Evolutionary conservation across 2,329 filamentous ascomycete species (phyloP).

Genomic region (Penicillium freii): DNA sequence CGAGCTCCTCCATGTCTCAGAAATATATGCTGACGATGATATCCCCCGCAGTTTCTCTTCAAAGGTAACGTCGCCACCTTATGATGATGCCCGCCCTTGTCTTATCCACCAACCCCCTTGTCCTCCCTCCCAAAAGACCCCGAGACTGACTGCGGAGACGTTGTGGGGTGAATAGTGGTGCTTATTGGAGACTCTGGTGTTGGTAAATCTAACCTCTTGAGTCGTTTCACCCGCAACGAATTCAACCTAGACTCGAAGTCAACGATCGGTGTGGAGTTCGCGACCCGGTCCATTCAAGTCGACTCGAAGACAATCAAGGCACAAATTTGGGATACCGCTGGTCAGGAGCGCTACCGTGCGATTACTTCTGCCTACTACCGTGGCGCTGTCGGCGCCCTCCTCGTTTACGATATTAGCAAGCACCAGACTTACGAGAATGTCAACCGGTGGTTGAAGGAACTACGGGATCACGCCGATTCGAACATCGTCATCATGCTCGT

Average conservation of each 20-base stretch:
- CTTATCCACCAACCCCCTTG: constrained; percentile 16
- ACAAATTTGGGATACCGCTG: constrained; percentile 99
- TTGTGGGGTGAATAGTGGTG: constrained; percentile 64
- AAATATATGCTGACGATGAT: constrained; percentile 32
- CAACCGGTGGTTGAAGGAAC: constrained; percentile 97
- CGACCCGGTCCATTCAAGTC: constrained; percentile 96
- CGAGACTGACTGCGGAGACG: constrained; percentile 19
- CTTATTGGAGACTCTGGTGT: constrained; percentile 99
- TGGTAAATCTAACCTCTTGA: constrained; percentile 99
- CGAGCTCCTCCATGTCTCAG: constrained; percentile 3
- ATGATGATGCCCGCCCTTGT: constrained; percentile 21
- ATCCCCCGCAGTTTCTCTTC: constrained; percentile 79
- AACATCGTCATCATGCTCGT: constrained; percentile 99
- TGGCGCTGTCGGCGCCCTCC: constrained; percentile 91
- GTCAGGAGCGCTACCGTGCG: constrained; percentile 97
- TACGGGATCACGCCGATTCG: constrained; percentile 94
- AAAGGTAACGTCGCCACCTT: constrained; percentile 66
- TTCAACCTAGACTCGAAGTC: constrained; percentile 99
- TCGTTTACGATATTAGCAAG: constrained; percentile 99
- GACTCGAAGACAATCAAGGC: constrained; percentile 99
- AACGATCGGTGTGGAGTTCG: constrained; percentile 98
- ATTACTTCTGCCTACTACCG: constrained; percentile 99
- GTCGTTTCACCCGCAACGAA: constrained; percentile 98
- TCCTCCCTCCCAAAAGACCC: neutral
- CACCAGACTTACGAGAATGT: constrained; percentile 99